Conservation (phyloP, 2,329 filamentous ascomycete genomes). For the Fusarium luffae region DNA sequence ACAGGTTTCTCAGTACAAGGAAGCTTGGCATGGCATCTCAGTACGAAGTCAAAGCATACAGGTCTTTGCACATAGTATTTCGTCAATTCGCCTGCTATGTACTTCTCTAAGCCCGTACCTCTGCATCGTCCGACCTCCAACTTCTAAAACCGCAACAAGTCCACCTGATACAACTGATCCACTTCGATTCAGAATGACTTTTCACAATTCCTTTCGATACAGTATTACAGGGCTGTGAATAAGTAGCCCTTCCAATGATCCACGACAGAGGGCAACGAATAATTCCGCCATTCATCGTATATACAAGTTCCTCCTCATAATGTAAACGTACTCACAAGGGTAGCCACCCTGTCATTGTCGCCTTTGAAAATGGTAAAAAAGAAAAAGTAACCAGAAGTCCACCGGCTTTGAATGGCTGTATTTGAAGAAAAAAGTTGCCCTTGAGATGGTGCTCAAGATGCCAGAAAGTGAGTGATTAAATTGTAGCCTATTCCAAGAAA, state of each 20-base stretch:
- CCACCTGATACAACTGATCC: constrained; percentile 9
- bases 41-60: neutral
- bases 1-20: neutral
- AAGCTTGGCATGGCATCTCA: neutral
- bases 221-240: constrained; percentile 23
- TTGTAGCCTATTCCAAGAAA: constrained; percentile 2
- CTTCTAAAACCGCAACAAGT: constrained; percentile 25
- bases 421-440: constrained; percentile 4
- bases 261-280: constrained; percentile 8
- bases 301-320: constrained; percentile 45
- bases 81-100: constrained; percentile 39
- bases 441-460: neutral
- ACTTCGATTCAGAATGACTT: neutral
- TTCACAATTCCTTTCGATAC: constrained; percentile 3
- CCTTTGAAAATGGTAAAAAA: constrained; percentile 12
- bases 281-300: constrained; percentile 39
- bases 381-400: constrained; percentile 8
- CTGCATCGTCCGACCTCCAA: constrained; percentile 21
- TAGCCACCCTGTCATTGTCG: constrained; percentile 13
- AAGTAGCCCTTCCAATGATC: constrained; percentile 18
- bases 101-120: constrained; percentile 37
- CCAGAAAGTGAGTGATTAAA: constrained; percentile 35
- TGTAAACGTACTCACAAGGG: constrained; percentile 36
- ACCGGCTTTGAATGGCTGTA: constrained; percentile 11
- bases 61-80: constrained; percentile 3